A percentile compares a stretch with the other conserved stretches of the same genome.
These are phyloP conservation scores for Mycena amicta DNA, from an alignment of 768 basidiomycete species.

Conservation along the genomic window DNA sequence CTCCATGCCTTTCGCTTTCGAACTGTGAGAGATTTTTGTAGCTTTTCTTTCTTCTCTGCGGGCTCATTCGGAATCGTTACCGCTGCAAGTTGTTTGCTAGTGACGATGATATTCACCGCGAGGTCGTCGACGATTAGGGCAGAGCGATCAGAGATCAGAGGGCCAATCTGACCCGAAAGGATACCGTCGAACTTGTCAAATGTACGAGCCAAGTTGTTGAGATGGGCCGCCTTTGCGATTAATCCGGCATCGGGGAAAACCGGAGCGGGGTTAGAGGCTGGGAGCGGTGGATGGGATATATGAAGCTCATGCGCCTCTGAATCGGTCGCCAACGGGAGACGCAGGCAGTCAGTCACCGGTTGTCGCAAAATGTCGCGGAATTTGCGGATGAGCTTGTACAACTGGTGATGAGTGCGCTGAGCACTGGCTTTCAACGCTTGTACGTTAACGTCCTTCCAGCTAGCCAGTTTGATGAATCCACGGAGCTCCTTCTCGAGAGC, in stretches of 20 bases:
- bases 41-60: slow-evolving; percentile 59
- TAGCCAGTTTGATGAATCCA: slow-evolving; percentile 90
- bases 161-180: slow-evolving; percentile 43
- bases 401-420: slow-evolving; percentile 83
- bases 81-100: slow-evolving; percentile 57
- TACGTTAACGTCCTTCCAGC: slow-evolving; percentile 97
- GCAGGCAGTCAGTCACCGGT: slow-evolving; percentile 53
- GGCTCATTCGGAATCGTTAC: slow-evolving; percentile 44
- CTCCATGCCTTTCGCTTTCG: slow-evolving; percentile 91
- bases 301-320: slow-evolving; percentile 33
- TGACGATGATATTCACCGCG: slow-evolving; percentile 64
- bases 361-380: slow-evolving; percentile 89
- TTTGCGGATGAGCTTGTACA: slow-evolving; percentile 89
- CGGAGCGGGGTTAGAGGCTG: slow-evolving; percentile 3
- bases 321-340: slow-evolving; percentile 36
- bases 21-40: slow-evolving; percentile 69
- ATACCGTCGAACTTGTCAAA: slow-evolving; percentile 52
- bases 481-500: slow-evolving; percentile 78
- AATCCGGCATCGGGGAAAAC: slow-evolving; percentile 22
- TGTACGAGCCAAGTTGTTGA: slow-evolving; percentile 52
- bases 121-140: slow-evolving; percentile 54
- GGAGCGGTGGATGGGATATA: slow-evolving; percentile 4
- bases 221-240: slow-evolving; percentile 34
- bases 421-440: slow-evolving; percentile 92
- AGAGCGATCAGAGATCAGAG: slow-evolving; percentile 42